A percentile compares a stretch with the other conserved stretches of the same genome.
phyloP scores from a whole-genome alignment of 208 protist genomes.

The Wallacemonas sp. region DNA sequence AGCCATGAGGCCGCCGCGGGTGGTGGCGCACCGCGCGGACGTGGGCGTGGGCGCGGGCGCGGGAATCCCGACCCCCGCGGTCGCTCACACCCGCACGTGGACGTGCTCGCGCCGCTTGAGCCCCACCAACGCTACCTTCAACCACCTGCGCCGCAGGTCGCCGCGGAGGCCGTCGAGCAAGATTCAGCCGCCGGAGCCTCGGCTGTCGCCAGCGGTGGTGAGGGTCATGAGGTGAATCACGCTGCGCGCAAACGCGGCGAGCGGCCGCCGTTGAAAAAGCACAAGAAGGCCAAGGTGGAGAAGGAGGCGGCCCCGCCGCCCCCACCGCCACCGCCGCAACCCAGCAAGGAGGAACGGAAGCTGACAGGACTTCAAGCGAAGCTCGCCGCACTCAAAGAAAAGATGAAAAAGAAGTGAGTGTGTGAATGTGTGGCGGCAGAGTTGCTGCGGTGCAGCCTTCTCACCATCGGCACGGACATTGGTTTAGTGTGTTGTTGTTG shows the following conservation, averaged over 20 bases:
- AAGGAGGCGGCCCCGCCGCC: conserved; percentile 12
- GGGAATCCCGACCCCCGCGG: too few relatives aligned
- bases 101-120: background rate
- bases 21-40: background rate
- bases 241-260: background rate
- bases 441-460: background rate
- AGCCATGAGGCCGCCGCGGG: background rate
- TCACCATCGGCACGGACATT: too few relatives aligned
- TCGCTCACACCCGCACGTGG: too few relatives aligned
- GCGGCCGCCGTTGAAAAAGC: background rate
- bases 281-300: conserved; percentile 15
- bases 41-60: background rate
- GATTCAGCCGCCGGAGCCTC: background rate
- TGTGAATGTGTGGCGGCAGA: conserved; percentile 1
- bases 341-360: conserved; percentile 80
- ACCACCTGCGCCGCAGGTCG: background rate
- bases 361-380: conserved; percentile 82
- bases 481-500: background rate
- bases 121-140: background rate
- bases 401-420: conserved; percentile 60
- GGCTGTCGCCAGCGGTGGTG: background rate
- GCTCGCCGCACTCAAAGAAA: conserved; percentile 69
- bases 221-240: background rate
- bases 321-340: conserved; percentile 37
- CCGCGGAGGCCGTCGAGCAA: too few relatives aligned